phyloP scores from a whole-genome alignment of 2,329 filamentous ascomycete genomes.

The Epicoccum sorghinum region DNA sequence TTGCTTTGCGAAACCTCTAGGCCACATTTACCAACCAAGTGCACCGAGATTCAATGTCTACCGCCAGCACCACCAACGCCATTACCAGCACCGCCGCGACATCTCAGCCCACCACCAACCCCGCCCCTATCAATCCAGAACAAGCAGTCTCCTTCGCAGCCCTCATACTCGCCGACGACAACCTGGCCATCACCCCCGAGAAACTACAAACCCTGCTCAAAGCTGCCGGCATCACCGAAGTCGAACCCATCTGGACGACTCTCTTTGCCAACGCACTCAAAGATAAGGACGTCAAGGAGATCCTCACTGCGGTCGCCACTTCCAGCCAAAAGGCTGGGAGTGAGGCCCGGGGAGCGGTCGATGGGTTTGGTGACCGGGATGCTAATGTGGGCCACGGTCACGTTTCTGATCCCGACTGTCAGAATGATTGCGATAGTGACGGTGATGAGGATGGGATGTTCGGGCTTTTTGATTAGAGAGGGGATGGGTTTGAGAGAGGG shows the following conservation, averaged over 20 bases:
- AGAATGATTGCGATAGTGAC: background rate
- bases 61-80: background rate
- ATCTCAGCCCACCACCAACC: background rate
- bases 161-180: constrained; percentile 98
- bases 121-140: constrained; percentile 24
- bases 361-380: no score
- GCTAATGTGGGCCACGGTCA: no score
- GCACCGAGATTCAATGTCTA: constrained; percentile 6
- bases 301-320: constrained; percentile 75
- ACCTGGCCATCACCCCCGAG: constrained; percentile 93
- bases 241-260: constrained; percentile 97
- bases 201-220: constrained; percentile 92
- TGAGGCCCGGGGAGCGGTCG: background rate
- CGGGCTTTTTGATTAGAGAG: background rate
- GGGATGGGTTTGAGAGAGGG: no score
- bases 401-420: no score
- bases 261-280: constrained; percentile 97
- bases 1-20: background rate
- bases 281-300: constrained; percentile 87
- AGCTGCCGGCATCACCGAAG: constrained; percentile 81
- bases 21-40: background rate
- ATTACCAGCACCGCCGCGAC: background rate
- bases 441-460: constrained; percentile 1
- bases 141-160: constrained; percentile 91
- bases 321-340: constrained; percentile 42